Base-by-base conservation (phyloP, 2,329 filamentous ascomycete species). In the Colletotrichum tropicale region DNA sequence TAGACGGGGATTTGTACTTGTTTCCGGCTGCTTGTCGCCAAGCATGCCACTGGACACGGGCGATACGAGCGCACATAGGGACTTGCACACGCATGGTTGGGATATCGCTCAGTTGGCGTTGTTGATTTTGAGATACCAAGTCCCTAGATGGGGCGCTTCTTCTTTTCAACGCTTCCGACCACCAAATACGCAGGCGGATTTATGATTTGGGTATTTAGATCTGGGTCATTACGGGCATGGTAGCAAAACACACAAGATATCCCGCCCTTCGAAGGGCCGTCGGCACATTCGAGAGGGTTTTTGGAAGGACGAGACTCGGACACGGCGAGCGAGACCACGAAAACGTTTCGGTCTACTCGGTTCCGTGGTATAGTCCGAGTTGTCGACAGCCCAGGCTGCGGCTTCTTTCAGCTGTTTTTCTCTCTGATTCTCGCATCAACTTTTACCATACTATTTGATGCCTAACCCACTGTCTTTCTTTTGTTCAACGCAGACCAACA, bases 121-220 rank as follows among this genome's bases (percentile, higher is more conserved):
- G 76, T 73, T 77, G 69, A 76, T 77, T 77, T 76, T 76, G 74
- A 77, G 76, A 77, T 77, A 77, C 76, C 76, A 77, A 77, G 74
- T 74, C 66, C 74, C 74, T 62, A 58, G 69, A 66, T 64, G 76
- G 74, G 76, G 48, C 66, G 56, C 55, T 67, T 77, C 69, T 76
- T 73, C 74, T 60, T 74, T 77, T 76, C 76, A 65, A 77, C 48
- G 61, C 55, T 73, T 77, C 70, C 68, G 64, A 55, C 56, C 64
- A 66, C 62, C 67, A 60, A 48, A 32, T 32, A 21, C n/a, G 65
- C 64, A 60, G 56, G 68, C 58, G 66, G 73, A 43, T 65, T 75
- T 69, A 69, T 75, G 72, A 75, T 67, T 69, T 74, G 70, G 74
- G 74, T 65, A 66, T 68, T 75, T 75, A 75, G 75, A 76, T 60